Conservation (phyloP, 805 yeast genomes). For the Nakazawaea ishiwadae region DNA sequence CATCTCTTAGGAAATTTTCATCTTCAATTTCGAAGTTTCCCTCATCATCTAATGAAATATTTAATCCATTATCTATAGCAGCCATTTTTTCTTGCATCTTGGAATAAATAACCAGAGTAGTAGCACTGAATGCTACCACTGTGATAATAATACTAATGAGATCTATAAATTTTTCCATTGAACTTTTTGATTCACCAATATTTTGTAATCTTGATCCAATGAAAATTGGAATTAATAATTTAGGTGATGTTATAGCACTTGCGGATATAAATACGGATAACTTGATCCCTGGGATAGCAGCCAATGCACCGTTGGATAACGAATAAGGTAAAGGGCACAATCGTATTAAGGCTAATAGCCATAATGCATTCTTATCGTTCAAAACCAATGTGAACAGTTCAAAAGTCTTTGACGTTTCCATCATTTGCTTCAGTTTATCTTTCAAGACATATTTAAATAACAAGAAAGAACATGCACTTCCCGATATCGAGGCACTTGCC, state of each 20-base stretch:
- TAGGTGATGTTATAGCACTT: slow-evolving; percentile 75
- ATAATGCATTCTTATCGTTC: slow-evolving; percentile 62
- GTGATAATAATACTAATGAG: slow-evolving; percentile 57
- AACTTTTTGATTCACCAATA: slow-evolving; percentile 55
- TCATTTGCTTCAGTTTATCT: slow-evolving; percentile 53
- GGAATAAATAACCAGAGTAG: slow-evolving; percentile 65
- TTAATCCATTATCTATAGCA: slow-evolving; percentile 12
- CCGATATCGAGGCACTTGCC: slow-evolving; percentile 62
- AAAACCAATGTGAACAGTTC: slow-evolving; percentile 72
- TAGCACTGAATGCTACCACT: slow-evolving; percentile 42
- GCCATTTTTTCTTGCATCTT: slow-evolving; percentile 37
- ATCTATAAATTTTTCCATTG: slow-evolving; percentile 54
- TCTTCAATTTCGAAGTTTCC: slow-evolving; percentile 12
- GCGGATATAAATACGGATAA: slow-evolving; percentile 63
- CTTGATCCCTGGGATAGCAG: slow-evolving; percentile 76
- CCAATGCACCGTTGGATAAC: slow-evolving; percentile 86
- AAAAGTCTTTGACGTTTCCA: slow-evolving; percentile 58
- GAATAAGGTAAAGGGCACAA: slow-evolving; percentile 94
- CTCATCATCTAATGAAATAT: slow-evolving; percentile 8
- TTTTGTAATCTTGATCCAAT: slow-evolving; percentile 72
- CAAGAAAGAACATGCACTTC: slow-evolving; percentile 72
- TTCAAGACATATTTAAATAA: slow-evolving; percentile 57
- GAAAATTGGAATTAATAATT: slow-evolving; percentile 68
- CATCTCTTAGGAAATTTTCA: slow-evolving; percentile 7
- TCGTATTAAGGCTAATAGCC: slow-evolving; percentile 66